Evolutionary conservation across 108 stramenopile species (phyloP), one percentile per base, ranked within the genome.

Genomic region (Fragilaria crotonensis): DNA sequence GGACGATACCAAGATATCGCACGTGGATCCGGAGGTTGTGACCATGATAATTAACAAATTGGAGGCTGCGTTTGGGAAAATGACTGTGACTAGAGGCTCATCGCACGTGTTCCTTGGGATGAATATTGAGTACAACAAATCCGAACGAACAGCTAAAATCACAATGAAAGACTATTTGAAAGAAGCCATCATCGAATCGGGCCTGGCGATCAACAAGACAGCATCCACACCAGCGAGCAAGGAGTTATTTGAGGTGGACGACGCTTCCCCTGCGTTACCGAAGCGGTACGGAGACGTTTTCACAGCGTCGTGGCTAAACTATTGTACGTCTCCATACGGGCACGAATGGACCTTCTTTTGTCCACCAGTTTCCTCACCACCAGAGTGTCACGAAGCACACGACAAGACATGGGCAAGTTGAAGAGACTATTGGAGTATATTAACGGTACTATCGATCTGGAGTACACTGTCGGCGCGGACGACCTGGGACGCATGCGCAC

Each of bases 31-130:
- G 0, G 1, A 4, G 0, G 73, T 63, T 0, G 26, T 68, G 7
- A 36, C 25, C 7, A 52, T 51, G 1, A 23, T 64, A 4, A 22
- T 75, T 17, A 30, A 26, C 14, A 7, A 9, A 19, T n/a, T 64
- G 4, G 58, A 68, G 22, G 3, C 21, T 3, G 30, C 45, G 44
- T 67, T 32, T 56, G 71, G 70, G 30, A 51, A 53, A 29, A 0
- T 56, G 2, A 22, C 41, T 5, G 62, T 48, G 20, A 44, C 53
- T 7, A 30, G 70, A 2, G 78, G 78, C 20, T 63, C 63, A 25
- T 31, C 31, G n/a, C 74, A 72, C 52, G 54, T 57, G 11, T 81
- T 68, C 48, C 67, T 81, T 3, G 80, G 73, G 7, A 81, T 78
- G 75, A 51, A 33, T 9, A 7, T 78, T 27, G 66, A 73, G 48